Evolutionary conservation across 2,329 filamentous ascomycete species (phyloP), one percentile per base, ranked within the genome.

Genomic region (Pseudogymnoascus verrucosus): DNA sequence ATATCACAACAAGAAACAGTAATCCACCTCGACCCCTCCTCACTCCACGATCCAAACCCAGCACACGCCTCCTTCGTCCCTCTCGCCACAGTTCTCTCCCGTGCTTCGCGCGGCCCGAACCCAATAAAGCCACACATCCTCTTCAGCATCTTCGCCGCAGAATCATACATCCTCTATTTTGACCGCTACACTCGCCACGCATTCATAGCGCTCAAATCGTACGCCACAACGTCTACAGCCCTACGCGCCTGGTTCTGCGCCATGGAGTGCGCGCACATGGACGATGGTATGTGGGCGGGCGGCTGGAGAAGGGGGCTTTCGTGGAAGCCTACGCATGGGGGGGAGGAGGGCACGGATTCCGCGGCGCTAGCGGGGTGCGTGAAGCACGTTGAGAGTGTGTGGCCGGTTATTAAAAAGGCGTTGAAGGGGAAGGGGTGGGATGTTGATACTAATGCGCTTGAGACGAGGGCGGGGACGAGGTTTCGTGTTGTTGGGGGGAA

Each of bases 191-290:
- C 7, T 3, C 39, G 37, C 5, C 23, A 51, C 23, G 44, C 14
- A 0, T 51, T 51, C 44, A 51, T 51, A 14, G 23, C 23, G 3
- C 44, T 51, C 12, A 51, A 51, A n/a, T 51, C 44, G 7, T 28
- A 12, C 12, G 44, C 44, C 3, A 51, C 44, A 4, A 1, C 44
- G 1, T 51, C 44, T 3, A 51, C 44, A 5, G 44, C 23, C 65
- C 73, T 89, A 6, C 81, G 81, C 68, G 85, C 84, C 28, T 89
- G 86, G 85, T 79, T 79, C 69, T 85, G 88, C 71, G 84, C 83
- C 8, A 72, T 88, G 34, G 70, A 82, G 47, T 72, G 81, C 36
- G 79, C 79, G 42, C 72, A 71, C 63, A 63, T 40, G 14, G 19
- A 61, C 8, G 37, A 26, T 8, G 34, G 14, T 19, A 6, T 11